Conservation (phyloP, 768 basidiomycete genomes). For the Boletus pseudo-olivaceus region DNA sequence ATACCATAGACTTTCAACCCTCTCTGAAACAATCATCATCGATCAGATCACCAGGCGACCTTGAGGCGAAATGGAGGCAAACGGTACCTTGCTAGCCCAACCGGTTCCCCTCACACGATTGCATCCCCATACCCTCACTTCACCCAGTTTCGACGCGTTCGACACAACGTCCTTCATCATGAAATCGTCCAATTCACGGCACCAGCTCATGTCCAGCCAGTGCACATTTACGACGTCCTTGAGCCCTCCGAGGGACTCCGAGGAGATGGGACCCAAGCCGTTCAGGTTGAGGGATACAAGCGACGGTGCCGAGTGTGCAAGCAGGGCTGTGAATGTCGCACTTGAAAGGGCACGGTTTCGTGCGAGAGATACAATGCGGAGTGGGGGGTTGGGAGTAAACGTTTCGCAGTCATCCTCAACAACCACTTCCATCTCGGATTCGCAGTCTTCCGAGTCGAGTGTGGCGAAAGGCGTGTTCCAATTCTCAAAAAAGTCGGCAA, state of each 20-base stretch:
- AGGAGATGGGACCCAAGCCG: constrained; percentile 63
- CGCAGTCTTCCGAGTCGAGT: constrained; percentile 7
- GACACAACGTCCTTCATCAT: constrained; percentile 67
- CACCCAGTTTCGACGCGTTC: constrained; percentile 37
- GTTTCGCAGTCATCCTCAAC: not conserved
- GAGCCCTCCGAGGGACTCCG: constrained; percentile 42
- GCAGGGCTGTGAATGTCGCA: constrained; percentile 55
- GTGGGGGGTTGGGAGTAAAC: constrained; percentile 39
- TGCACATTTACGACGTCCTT: constrained; percentile 41
- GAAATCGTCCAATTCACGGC: constrained; percentile 79
- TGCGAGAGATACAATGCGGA: constrained; percentile 55
- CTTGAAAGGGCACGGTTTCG: constrained; percentile 55
- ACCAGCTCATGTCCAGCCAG: constrained; percentile 81
- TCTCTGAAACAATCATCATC: constrained; percentile 13
- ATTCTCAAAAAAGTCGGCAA: constrained; percentile 61
- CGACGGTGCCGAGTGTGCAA: constrained; percentile 60
- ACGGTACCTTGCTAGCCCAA: constrained; percentile 42
- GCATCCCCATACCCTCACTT: constrained; percentile 55
- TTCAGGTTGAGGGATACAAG: constrained; percentile 70
- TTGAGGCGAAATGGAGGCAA: not conserved
- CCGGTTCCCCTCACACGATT: constrained; percentile 45
- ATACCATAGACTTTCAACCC: constrained; percentile 29
- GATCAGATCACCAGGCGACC: not conserved
- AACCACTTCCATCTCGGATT: constrained; percentile 22
- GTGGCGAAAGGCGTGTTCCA: constrained; percentile 37